Evolutionary conservation across 2,329 filamentous ascomycete species (phyloP), one percentile per base, ranked within the genome.

Genomic region (Stagonosporopsis rhizophila): DNA sequence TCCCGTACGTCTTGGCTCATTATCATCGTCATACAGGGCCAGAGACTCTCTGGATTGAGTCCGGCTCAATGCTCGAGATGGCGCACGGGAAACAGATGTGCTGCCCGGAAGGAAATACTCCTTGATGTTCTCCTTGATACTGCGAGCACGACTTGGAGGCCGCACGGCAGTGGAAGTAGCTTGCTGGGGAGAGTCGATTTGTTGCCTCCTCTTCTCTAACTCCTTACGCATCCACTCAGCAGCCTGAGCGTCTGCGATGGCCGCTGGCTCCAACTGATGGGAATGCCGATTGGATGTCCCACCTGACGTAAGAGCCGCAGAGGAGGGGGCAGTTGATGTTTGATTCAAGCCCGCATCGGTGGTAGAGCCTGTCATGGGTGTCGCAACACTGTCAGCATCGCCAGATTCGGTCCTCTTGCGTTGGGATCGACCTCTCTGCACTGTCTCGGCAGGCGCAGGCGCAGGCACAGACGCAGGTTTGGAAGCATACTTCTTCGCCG

Each of bases 151-250:
- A 50, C 72, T 78, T 9, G 71, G 70, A 9, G 72, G 62, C n/a
- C 69, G 70, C 41, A 63, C 60, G n/a, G 69, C 60, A 2, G 65
- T 54, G 17, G 64, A 58, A 12, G 60, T 58, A 25, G 62, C 61
- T 22, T 65, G 65, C 20, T 67, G 60, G 12, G 71, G 64, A 1
- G 64, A 59, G 11, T 58, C 53, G 7, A 64, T 53, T 15, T 68
- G 61, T 19, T 66, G 63, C 23, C 63, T 65, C 42, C 74, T 70
- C 63, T 75, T 80, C 47, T 79, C 78, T 28, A 77, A 62, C 58
- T 80, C 77, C 32, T 69, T 64, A 15, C 73, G 75, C 77, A 80
- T 79, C 78, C 78, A 79, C 35, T 79, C 78, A 3, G 73, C 68
- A 35, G 78, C 73, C 14, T 73, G 67, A 9, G 73, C 69, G 46